These are phyloP conservation scores for Tolypocladium pustulatum DNA, from an alignment of 2,329 filamentous ascomycete species.

Conservation along the genomic window DNA sequence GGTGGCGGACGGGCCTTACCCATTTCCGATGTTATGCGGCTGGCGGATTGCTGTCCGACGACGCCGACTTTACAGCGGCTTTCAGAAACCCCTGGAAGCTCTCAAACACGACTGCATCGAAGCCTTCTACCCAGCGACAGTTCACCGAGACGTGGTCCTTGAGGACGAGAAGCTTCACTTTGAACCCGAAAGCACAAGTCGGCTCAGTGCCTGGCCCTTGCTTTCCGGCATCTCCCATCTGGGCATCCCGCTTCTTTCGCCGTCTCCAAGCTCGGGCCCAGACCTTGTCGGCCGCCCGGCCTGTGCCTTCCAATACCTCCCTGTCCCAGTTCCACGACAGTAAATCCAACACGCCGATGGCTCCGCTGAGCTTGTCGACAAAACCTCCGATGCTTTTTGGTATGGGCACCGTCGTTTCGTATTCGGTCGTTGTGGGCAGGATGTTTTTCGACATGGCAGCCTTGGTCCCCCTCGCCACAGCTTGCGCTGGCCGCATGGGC, in stretches of 20 bases:
- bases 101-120: slow-evolving; percentile 65
- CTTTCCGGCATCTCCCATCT: neutral
- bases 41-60: neutral
- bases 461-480: slow-evolving; percentile 32
- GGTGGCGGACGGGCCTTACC: neutral
- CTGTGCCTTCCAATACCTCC: slow-evolving; percentile 42
- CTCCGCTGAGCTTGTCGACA: slow-evolving; percentile 25
- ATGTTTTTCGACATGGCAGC: slow-evolving; percentile 27
- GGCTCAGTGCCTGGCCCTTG: slow-evolving; percentile 6
- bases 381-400: slow-evolving; percentile 27
- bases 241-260: slow-evolving; percentile 33
- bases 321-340: slow-evolving; percentile 53
- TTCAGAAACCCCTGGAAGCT: slow-evolving; percentile 79
- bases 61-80: slow-evolving; percentile 14
- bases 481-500: slow-evolving; percentile 48
- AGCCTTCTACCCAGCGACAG: slow-evolving; percentile 59
- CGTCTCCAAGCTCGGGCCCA: slow-evolving; percentile 69
- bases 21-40: neutral
- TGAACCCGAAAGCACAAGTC: slow-evolving; percentile 45
- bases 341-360: slow-evolving; percentile 47
- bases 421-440: slow-evolving; percentile 31
- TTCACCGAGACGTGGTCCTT: slow-evolving; percentile 32
- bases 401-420: slow-evolving; percentile 33
- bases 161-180: slow-evolving; percentile 34
- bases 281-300: slow-evolving; percentile 59